Conservation (phyloP, 2,329 filamentous ascomycete genomes). For the Chaetomium globosum region DNA sequence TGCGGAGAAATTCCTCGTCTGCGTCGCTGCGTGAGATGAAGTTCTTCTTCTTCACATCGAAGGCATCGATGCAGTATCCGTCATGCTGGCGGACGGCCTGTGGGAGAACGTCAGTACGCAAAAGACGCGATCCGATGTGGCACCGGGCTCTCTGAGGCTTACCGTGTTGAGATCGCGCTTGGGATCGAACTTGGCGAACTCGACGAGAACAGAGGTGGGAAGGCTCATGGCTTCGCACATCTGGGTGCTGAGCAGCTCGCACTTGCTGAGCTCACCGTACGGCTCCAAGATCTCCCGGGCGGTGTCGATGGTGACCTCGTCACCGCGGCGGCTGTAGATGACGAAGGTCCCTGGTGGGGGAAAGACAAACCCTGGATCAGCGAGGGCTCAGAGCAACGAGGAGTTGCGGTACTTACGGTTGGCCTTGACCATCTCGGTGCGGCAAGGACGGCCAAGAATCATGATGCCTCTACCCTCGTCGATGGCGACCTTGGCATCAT, state of each 20-base stretch:
- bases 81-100: slow-evolving; percentile 26
- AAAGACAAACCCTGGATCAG: slow-evolving; percentile 38
- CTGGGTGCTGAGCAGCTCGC: slow-evolving; percentile 43
- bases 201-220: slow-evolving; percentile 49
- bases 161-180: slow-evolving; percentile 54
- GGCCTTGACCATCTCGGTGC: slow-evolving; percentile 62
- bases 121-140: slow-evolving; percentile 14
- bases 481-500: slow-evolving; percentile 53
- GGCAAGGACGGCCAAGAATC: slow-evolving; percentile 60
- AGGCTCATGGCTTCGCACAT: slow-evolving; percentile 43
- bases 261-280: slow-evolving; percentile 50
- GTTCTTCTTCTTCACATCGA: slow-evolving; percentile 37
- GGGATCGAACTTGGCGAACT: slow-evolving; percentile 56
- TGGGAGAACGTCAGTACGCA: slow-evolving; percentile 7
- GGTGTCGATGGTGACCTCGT: slow-evolving; percentile 48
- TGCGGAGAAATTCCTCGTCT: slow-evolving; percentile 38
- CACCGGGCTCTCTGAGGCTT: slow-evolving; percentile 36
- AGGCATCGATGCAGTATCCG: slow-evolving; percentile 34
- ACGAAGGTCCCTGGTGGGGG: slow-evolving; percentile 51
- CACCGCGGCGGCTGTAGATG: slow-evolving; percentile 48
- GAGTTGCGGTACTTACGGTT: slow-evolving; percentile 52
- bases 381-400: neutral
- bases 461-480: slow-evolving; percentile 50
- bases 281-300: slow-evolving; percentile 47
- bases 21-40: slow-evolving; percentile 22